A percentile compares a stretch with the other conserved stretches of the same genome.
Conservation (phyloP, 306 rosid genomes). For the Rosa persica region DNA sequence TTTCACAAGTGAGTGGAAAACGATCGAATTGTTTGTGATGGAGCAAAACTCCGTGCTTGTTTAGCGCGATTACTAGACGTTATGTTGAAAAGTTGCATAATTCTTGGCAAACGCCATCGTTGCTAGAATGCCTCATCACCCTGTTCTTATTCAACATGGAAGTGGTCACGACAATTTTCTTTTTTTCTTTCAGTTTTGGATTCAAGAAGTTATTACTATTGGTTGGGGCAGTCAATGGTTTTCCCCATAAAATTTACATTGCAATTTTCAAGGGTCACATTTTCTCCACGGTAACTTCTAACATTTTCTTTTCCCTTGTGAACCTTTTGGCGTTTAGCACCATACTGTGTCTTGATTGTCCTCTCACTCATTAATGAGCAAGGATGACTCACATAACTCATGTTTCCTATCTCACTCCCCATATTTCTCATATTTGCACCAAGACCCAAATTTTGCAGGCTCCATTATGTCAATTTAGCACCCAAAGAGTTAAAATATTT, state of each 20-base stretch:
- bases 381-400: constrained; percentile 1
- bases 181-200: not conserved
- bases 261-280: not conserved
- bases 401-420: not conserved
- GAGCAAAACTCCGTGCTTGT: not conserved
- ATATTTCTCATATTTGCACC: not conserved
- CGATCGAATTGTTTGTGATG: not conserved
- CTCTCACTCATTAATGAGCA: not conserved
- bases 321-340: not conserved
- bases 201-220: not conserved
- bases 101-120: not conserved
- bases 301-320: not conserved
- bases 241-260: not conserved
- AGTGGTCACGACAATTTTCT: too few species aligned
- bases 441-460: not conserved
- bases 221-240: not conserved
- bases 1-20: not conserved
- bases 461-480: not conserved
- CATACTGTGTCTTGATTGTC: too few species aligned
- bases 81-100: not conserved
- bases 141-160: not conserved
- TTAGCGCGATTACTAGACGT: not conserved
- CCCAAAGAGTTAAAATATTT: not conserved
- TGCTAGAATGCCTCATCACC: not conserved
- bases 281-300: constrained; percentile 2